phyloP scores from a whole-genome alignment of 192 early-diverging fungal genomes.

The Mortierella claussenii region DNA sequence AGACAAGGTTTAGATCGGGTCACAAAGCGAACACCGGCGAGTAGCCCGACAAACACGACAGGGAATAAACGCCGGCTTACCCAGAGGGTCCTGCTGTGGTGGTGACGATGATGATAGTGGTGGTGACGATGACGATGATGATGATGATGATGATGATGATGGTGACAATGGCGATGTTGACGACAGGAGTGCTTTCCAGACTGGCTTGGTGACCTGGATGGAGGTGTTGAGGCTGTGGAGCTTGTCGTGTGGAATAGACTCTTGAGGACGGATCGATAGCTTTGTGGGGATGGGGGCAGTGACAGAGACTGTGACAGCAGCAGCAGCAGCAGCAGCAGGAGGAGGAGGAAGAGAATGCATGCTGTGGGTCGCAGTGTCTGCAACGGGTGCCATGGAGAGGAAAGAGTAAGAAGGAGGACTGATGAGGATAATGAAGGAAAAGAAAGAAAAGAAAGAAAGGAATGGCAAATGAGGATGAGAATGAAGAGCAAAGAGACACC shows the following conservation, averaged over 20 bases:
- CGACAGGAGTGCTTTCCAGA: too few relatives aligned
- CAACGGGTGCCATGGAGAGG: constrained; percentile 16
- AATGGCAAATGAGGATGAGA: background rate
- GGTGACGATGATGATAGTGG: too few relatives aligned
- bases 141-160: too few relatives aligned
- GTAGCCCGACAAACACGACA: too few relatives aligned
- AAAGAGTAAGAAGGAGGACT: too few relatives aligned
- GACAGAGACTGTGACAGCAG: too few relatives aligned
- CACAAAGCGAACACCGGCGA: too few relatives aligned
- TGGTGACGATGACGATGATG: too few relatives aligned
- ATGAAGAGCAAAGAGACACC: background rate
- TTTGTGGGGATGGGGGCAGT: constrained; percentile 29
- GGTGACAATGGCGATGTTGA: too few relatives aligned
- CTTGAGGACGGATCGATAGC: constrained; percentile 36
- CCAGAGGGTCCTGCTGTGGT: too few relatives aligned
- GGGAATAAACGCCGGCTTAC: too few relatives aligned
- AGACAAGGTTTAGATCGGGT: too few relatives aligned
- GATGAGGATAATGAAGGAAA: background rate
- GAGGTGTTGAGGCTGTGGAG: constrained; percentile 33
- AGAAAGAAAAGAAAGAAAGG: background rate
- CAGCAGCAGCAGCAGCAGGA: background rate
- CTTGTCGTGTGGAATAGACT: constrained; percentile 12
- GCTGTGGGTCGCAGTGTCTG: background rate
- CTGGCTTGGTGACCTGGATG: constrained; percentile 33
- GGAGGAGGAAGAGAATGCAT: constrained; percentile 3